Percentiles rank a stretch among this genome's conserved stretches.
These are phyloP conservation scores for Mortierella sp. DNA, from an alignment of 371 early-diverging fungal genomes.

Conservation along the genomic window DNA sequence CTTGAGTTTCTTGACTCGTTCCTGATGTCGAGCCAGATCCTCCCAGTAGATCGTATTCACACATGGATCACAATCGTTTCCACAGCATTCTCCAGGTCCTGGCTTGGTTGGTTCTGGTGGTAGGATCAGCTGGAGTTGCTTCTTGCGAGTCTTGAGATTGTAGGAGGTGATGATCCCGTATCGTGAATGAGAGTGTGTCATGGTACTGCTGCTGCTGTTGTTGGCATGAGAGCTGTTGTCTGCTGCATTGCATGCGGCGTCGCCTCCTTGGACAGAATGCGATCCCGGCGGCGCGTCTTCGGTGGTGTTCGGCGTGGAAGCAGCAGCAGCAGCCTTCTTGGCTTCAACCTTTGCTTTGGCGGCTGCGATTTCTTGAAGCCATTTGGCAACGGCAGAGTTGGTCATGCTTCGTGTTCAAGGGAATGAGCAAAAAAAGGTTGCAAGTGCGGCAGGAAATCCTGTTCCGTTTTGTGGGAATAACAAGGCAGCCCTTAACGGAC, in stretches of 20 bases:
- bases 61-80: conserved; percentile 50
- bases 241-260: too few relatives aligned
- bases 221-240: too few relatives aligned
- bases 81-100: conserved; percentile 49
- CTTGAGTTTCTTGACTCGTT: conserved; percentile 8
- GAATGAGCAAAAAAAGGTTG: too few relatives aligned
- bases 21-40: conserved; percentile 23
- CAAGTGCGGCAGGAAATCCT: too few relatives aligned
- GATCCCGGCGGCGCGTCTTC: background rate
- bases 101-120: conserved; percentile 41
- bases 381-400: conserved; percentile 31
- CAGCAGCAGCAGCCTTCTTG: background rate
- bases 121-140: conserved; percentile 15
- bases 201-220: background rate
- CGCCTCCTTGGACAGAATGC: too few relatives aligned
- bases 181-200: background rate
- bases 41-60: conserved; percentile 44
- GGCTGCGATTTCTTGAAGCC: conserved; percentile 47
- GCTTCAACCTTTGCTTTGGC: conserved; percentile 33
- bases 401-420: too few relatives aligned
- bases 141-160: conserved; percentile 23
- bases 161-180: conserved; percentile 38
- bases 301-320: background rate
- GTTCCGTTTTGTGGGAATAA: too few relatives aligned
- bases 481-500: too few relatives aligned